Conservation (phyloP, 176 grass and related monocot species). For the Paspalum notatum region DNA sequence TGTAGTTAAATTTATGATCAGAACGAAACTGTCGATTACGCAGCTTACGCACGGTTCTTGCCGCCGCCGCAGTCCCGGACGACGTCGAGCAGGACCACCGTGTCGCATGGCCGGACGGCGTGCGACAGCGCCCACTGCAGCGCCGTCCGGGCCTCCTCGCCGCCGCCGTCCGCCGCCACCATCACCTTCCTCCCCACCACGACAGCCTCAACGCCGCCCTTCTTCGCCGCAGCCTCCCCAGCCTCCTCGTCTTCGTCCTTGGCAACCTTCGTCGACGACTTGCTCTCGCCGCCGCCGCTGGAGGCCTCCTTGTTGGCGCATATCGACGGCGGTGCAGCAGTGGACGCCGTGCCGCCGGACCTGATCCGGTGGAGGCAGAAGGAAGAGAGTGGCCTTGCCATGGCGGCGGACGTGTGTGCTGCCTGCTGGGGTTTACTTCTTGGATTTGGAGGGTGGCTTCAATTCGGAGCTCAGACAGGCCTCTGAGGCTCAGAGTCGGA, state of each 20-base stretch:
- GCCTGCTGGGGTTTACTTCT: background rate
- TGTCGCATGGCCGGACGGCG: constrained; percentile 61
- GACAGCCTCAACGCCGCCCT: background rate
- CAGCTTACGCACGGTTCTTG: constrained; percentile 47
- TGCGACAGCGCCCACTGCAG: constrained; percentile 83
- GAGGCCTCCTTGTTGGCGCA: constrained; percentile 27
- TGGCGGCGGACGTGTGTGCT: background rate
- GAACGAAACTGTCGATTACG: background rate
- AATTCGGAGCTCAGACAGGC: background rate
- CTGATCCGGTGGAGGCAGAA: constrained; percentile 71
- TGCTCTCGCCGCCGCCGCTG: background rate
- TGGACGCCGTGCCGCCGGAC: background rate
- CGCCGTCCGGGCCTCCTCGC: constrained; percentile 64
- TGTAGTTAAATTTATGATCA: background rate
- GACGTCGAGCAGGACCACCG: constrained; percentile 66
- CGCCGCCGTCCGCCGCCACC: constrained; percentile 53
- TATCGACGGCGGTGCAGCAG: constrained; percentile 30
- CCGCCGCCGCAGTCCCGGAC: constrained; percentile 20
- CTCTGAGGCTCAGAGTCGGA: background rate
- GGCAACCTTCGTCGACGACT: background rate
- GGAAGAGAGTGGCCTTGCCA: constrained; percentile 47
- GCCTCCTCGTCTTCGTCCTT: background rate
- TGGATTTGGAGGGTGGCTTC: constrained; percentile 8
- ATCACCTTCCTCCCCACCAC: constrained; percentile 62
- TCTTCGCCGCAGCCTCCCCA: background rate